Base-by-base conservation (phyloP, 1,139 yeast genomes). In the Hemisphaericaspora xylofermentans region DNA sequence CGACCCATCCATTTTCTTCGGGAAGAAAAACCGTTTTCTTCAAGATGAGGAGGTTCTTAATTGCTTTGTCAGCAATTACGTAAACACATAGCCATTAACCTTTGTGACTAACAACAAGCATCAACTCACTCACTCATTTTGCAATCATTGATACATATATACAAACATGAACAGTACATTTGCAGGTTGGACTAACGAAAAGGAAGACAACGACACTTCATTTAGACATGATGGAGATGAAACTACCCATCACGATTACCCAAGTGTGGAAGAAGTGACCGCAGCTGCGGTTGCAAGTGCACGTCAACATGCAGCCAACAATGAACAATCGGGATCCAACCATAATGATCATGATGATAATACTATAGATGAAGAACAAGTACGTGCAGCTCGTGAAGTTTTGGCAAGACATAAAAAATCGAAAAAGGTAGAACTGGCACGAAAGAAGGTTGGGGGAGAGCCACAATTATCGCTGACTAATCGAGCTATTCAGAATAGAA, bases 401-500 rank as follows among this genome's bases (percentile, higher is more conserved):
- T 33, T 33, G 15, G 6, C 36, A 3, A 19, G 12, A 4, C 29
- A 22, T 17, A 13, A 31, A n/a, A 13, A 9, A 21, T 21, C 24
- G 8, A 21, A 7, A 14, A 25, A 6, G 15, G 19, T 12, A 12
- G 15, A 13, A 13, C 18, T 19, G 35, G 25, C 13, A 8, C 31
- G 18, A 14, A 28, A 22, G 38, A 19, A 16, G 33, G 31, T 21
- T n/a, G n/a, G n/a, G n/a, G n/a, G n/a, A 13, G 33, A 8, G 10
- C 33, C 25, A 47, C 76, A 76, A 6, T 66, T 84, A 31, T 74
- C 83, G 12, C 74, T 71, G 45, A 80, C 94, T 32, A 87, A 86
- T 62, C 77, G 96, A 49, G 96, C 96, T 1, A 88, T 84, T 14
- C 96, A 88, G 62, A 88, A 88, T 66, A 71, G 96, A 55, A 82